These are phyloP conservation scores for Trichoderma koningii DNA, from an alignment of 2,329 filamentous ascomycete species.

Conservation along the genomic window DNA sequence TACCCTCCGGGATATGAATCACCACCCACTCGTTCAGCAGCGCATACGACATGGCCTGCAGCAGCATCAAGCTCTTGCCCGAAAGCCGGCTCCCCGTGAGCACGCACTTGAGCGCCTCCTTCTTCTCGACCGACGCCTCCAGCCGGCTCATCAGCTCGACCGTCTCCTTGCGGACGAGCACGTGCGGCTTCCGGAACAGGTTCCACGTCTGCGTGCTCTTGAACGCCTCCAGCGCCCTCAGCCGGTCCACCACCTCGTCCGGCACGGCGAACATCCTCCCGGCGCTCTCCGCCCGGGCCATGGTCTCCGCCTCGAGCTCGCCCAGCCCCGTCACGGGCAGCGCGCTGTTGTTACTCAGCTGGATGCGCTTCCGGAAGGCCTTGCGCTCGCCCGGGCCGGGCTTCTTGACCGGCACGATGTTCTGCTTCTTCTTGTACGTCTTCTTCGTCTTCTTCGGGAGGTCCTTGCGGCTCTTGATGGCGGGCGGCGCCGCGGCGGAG, in stretches of 20 bases:
- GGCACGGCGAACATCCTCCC: slow-evolving; percentile 72
- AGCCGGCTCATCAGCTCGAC: slow-evolving; percentile 68
- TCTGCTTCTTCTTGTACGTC: slow-evolving; percentile 56
- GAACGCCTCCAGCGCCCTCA: slow-evolving; percentile 86
- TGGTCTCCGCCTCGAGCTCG: slow-evolving; percentile 58
- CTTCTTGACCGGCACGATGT: slow-evolving; percentile 52
- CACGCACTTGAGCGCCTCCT: slow-evolving; percentile 63
- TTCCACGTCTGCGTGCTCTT: slow-evolving; percentile 87
- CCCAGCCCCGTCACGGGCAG: slow-evolving; percentile 70
- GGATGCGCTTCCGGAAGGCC: slow-evolving; percentile 81
- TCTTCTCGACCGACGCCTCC: slow-evolving; percentile 53
- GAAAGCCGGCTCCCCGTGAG: slow-evolving; percentile 71
- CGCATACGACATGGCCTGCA: slow-evolving; percentile 81
- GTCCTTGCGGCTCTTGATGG: slow-evolving; percentile 42
- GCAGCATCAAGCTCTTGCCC: slow-evolving; percentile 83
- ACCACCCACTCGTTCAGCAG: slow-evolving; percentile 86
- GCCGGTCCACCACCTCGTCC: slow-evolving; percentile 70
- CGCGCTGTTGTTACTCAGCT: slow-evolving; percentile 93
- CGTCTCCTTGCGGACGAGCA: slow-evolving; percentile 78
- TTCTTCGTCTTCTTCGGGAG: slow-evolving; percentile 46
- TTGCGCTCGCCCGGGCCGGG: slow-evolving; percentile 80
- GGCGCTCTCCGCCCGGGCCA: slow-evolving; percentile 56
- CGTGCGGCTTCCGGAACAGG: slow-evolving; percentile 79
- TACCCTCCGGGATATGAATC: slow-evolving; percentile 86
- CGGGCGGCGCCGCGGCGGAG: slow-evolving; percentile 35